These are phyloP conservation scores for Fusarium sp. DNA, from an alignment of 2,329 filamentous ascomycete species.

Conservation along the genomic window DNA sequence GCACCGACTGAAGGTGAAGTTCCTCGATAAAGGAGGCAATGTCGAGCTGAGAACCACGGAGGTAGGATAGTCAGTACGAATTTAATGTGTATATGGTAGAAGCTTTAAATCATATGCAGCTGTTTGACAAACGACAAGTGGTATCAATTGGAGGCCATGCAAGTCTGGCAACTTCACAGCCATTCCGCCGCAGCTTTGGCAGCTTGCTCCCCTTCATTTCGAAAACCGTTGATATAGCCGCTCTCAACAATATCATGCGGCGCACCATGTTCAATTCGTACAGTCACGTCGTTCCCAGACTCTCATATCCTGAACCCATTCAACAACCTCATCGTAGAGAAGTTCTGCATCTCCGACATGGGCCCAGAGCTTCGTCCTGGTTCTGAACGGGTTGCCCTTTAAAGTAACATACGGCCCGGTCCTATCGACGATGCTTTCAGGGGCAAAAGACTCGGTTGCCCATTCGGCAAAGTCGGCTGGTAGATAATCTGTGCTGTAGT, in stretches of 20 bases:
- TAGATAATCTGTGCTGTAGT: neutral
- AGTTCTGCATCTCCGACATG: neutral
- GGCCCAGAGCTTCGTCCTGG: neutral
- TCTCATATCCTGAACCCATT: neutral
- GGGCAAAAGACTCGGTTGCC: neutral
- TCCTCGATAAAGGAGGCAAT: neutral
- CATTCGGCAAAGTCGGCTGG: neutral
- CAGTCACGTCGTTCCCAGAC: neutral
- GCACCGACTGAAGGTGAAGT: neutral
- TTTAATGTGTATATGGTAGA: neutral
- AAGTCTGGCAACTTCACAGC: neutral
- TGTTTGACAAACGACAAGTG: neutral
- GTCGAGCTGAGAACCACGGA: rapidly evolving
- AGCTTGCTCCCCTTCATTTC: neutral
- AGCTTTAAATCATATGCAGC: rapidly evolving
- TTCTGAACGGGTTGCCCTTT: neutral
- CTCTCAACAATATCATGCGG: neutral
- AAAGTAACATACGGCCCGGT: neutral
- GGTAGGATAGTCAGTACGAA: neutral
- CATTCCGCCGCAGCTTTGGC: neutral
- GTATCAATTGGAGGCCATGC: no score
- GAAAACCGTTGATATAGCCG: neutral
- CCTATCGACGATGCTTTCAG: neutral
- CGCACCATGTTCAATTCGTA: neutral
- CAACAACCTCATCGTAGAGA: neutral